Evolutionary conservation across 148 eudicot species (phyloP), one percentile per base, ranked within the genome.

Genomic region (Persicaria maculosa): DNA sequence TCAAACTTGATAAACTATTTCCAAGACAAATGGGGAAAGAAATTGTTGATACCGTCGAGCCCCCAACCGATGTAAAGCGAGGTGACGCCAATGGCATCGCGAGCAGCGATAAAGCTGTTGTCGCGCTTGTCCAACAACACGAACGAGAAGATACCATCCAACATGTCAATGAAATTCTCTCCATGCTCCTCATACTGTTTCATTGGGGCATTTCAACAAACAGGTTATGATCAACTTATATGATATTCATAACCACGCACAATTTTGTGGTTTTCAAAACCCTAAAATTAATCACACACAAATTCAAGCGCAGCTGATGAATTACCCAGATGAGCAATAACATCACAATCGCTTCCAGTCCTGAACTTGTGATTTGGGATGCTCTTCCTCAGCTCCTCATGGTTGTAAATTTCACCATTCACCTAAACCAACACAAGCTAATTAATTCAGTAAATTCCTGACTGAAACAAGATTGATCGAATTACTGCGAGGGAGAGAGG

Each of bases 381-480:
- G 67, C 57, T 53, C 50, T 79, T 74, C 17, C 98, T 85, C 12
- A 94, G 80, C 72, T 86, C 75, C 79, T 88, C 93, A 68, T 91
- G 98, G 77, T 91, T 94, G 84, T 94, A 94, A 19, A 94, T 91
- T 71, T 91, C 98, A 55, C 98, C 96, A 83, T 94, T 91, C 44
- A 91, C 97, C 94, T 91, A 31, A 0, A 62, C 1, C 20, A 54
- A 50, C 8, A 58, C 3, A 19, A 7, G 79, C 15, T 16, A 73
- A 48, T 2, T 0, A 67, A 14, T 7, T 44, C 58, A 77, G 12
- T 40, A 46, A 0, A 9, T 22, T 14, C 31, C 17, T 9, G 16
- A 36, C 16, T 3, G 14, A 10, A 50, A 11, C 11, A 10, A 1
- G 9, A 50, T 9, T 15, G 1, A 7, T 57, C 7, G 12, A 20